Evolutionary conservation across 148 eudicot genomes (phyloP).

Genomic region (Arbutus unedo): DNA sequence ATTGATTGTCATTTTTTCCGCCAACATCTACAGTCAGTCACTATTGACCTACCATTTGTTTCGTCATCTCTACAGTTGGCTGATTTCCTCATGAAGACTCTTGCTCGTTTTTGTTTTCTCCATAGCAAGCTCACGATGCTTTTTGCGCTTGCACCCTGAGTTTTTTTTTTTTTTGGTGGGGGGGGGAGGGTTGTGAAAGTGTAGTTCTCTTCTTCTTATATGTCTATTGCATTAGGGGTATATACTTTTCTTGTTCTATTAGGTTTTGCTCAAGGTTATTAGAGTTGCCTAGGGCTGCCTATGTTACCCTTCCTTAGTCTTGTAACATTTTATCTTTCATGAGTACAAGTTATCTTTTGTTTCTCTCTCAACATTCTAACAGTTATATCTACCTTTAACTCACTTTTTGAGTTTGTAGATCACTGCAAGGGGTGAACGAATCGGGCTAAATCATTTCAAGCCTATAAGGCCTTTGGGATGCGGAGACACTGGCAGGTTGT

Average conservation of each 20-base stretch:
- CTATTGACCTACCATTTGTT: no score
- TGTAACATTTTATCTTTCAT: not conserved
- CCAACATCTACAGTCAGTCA: no score
- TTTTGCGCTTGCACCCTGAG: no score
- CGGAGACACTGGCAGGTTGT: conserved; percentile 97
- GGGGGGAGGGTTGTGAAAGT: not conserved
- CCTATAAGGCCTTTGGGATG: conserved; percentile 94
- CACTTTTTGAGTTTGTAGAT: conserved; percentile 35
- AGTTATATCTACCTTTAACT: conserved; percentile 4
- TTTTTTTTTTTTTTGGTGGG: no score
- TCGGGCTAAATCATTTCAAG: conserved; percentile 82
- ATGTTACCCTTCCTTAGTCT: not conserved
- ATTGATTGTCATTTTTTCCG: no score
- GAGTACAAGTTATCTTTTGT: not conserved
- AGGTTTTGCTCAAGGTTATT: not conserved
- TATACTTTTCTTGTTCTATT: not conserved
- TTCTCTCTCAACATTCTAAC: not conserved
- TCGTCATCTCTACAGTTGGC: no score
- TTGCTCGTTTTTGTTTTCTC: no score
- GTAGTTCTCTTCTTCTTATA: not conserved
- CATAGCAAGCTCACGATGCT: no score
- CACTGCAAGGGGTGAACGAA: conserved; percentile 58
- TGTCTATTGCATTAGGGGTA: not conserved
- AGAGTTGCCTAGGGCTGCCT: not conserved
- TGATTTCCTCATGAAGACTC: no score